Conservation (phyloP, 345 rosid genomes). For the Mallotus nudiflorus region DNA sequence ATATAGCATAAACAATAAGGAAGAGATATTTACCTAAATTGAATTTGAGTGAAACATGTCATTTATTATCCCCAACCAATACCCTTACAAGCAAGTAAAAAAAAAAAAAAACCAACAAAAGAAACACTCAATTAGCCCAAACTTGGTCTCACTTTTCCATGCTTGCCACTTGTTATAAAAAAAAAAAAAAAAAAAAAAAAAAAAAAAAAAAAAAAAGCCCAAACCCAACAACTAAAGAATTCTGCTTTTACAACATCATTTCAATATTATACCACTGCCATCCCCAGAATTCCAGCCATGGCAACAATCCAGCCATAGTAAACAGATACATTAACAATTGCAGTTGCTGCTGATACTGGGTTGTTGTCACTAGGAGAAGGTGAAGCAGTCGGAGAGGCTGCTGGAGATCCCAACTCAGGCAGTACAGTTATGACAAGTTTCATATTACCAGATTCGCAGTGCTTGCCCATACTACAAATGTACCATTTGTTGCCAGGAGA, state of each 20-base stretch:
- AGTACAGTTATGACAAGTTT: constrained; percentile 15
- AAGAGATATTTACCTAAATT: too few relatives aligned
- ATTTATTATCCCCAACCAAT: too few relatives aligned
- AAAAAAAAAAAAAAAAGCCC: too few relatives aligned
- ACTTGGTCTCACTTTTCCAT: too few relatives aligned
- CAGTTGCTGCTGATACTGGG: neutral
- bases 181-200: too few relatives aligned
- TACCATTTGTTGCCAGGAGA: constrained; percentile 18
- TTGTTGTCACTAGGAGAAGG: neutral
- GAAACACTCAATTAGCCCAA: too few relatives aligned
- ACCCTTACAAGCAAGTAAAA: too few relatives aligned
- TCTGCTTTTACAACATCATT: neutral
- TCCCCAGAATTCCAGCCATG: neutral
- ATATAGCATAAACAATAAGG: too few relatives aligned
- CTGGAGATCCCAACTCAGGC: constrained; percentile 3
- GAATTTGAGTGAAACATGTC: too few relatives aligned
- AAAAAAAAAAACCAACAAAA: too few relatives aligned
- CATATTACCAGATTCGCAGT: constrained; percentile 18
- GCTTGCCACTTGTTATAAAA: too few relatives aligned
- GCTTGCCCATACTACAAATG: constrained; percentile 16
- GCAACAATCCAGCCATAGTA: neutral
- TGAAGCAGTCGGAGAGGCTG: neutral
- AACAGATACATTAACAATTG: neutral
- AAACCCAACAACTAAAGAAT: too few relatives aligned
- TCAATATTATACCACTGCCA: neutral